Base-by-base conservation (phyloP, 2,329 filamentous ascomycete genomes). In the Fusarium tjaetaba region DNA sequence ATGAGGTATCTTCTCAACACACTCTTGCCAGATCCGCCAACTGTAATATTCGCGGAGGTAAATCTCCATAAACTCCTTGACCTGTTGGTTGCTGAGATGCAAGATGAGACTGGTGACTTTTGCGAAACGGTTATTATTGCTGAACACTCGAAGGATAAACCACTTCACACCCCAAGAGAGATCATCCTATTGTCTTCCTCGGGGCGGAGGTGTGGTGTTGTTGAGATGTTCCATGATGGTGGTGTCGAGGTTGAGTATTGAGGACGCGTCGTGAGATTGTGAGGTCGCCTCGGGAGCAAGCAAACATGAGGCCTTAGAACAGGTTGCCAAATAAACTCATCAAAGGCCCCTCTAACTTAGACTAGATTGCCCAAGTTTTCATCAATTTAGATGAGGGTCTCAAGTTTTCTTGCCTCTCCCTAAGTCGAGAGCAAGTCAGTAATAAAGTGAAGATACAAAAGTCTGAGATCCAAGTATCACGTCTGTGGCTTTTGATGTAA, bases 141-240 rank as follows among this genome's bases (percentile, higher is more conserved):
- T 61, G 10, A 80, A 61, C 8, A 78, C 36, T 38, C 74, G 72
- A 41, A 80, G 53, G 7, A 80, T 76, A 20, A 73, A 45, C 79
- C 79, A 80, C 43, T 71, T 75, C 22, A 75, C 62, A 0, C 79
- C 78, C 49, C 73, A 69, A 11, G 63, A 57, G 20, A 80, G 69
- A 51, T 72, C 70, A 8, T 79, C 72, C 79, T 77, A 80, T 26
- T 28, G 45, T 36, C 36, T 22, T 34, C 22, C 24, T 24, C 34
- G 48, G 24, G 22, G 43, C 7, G 4, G 26, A 26, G 11, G 28
- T 28, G 46, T 26, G 24, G 24, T 41, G 26, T 8, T 41, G 51
- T 41, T 30, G 20, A 18, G 34, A 18, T 30, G 20, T 11, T 42
- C 51, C 51, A 55, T 55, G 20, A 18, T 30, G 13, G 34, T 42